Evolutionary conservation across 2,329 filamentous ascomycete species (phyloP), one percentile per base, ranked within the genome.

Genomic region (Curvularia sp.): DNA sequence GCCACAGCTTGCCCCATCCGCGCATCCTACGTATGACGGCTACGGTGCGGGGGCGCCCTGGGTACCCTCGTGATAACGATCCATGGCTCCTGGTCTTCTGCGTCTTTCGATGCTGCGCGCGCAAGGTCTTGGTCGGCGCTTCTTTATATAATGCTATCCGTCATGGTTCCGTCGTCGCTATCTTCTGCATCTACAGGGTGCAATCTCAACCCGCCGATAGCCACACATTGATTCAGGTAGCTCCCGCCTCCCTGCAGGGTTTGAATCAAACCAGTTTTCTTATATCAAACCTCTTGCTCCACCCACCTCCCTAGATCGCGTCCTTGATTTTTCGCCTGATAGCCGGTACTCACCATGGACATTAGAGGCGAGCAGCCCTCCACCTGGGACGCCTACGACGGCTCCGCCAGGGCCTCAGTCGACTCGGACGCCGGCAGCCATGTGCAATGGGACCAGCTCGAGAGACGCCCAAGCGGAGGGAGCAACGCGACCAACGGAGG

Each of bases 381-480:
- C 28, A 78, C 73, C 30, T 82, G 80, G 80, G 72, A 76, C 56
- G 77, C 78, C 51, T 81, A 82, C 66, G 80, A 81, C 51, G 77
- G 77, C 56, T 76, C 70, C 45, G 75, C 78, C 52, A 66, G 76
- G 50, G 76, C 74, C 34, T 82, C 81, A 0, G 67, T 78, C 19
- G 79, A 73, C 49, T 81, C 80, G 1, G 55, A 57, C 6, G 67
- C 62, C 2, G 64, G 60, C 32, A 78, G 74, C 65, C 74, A 67
- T 59, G 68, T 79, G 53, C 76, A 77, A 21, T 79, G 76, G 75
- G 74, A 74, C 63, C 69, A 75, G 43, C 69, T 74, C 32, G 71
- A 74, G 49, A 63, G 73, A 10, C 59, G 66, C 12, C 66, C 66
- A 12, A 76, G 72, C 53, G 65, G 66, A 15, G 68, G 74, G 56